Base-by-base conservation (phyloP, 257 asterid genomes). In the Cruciata laevipes region DNA sequence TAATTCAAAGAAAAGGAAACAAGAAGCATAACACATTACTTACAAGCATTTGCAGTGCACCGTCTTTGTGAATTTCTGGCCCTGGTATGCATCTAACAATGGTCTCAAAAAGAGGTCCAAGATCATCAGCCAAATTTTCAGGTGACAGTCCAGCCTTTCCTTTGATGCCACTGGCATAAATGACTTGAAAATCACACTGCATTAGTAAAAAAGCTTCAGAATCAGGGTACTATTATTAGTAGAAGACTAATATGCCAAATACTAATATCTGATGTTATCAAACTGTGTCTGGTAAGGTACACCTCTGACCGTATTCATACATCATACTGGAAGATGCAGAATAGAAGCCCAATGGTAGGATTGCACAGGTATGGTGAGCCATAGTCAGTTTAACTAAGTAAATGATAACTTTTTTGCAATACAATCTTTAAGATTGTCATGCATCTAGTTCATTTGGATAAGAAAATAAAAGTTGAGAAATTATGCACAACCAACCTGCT, bases 101-200 rank as follows among this genome's bases (percentile, higher is more conserved):
- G 66, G 96, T 24, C 83, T 94, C 99, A 77, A 94, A 90, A 66
- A 94, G 95, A 27, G 99, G 97, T 72, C 99, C 99, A 74, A 94
- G 95, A 78, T 94, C 99, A 11, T 88, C 88, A 1, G 82, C 93
- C 81, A 94, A 78, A 71, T 81, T 84, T 63, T 94, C 99, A 20
- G 97, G 86, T 74, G 95, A 81, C 81, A 90, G 91, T 44, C 99
- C 99, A 30, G 99, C 95, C 81, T 78, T 83, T 76, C 97, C 99
- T 72, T 85, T 88, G 84, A 94, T 82, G 76, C 99, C 99, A 69
- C 99, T 90, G 7, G 99, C 97, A 67, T 90, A 94, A 71, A 94
- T 87, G 73, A 85, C 96, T 86, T 94, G 97, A 77, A 94, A 94
- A 85, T 94, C 99, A 83, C 99, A 94, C 99, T 94, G 90, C 79